A percentile compares a stretch with the other conserved stretches of the same genome.
These are phyloP conservation scores for Cardamine resedifolia DNA, from an alignment of 345 rosid genomes.

Conservation along the genomic window DNA sequence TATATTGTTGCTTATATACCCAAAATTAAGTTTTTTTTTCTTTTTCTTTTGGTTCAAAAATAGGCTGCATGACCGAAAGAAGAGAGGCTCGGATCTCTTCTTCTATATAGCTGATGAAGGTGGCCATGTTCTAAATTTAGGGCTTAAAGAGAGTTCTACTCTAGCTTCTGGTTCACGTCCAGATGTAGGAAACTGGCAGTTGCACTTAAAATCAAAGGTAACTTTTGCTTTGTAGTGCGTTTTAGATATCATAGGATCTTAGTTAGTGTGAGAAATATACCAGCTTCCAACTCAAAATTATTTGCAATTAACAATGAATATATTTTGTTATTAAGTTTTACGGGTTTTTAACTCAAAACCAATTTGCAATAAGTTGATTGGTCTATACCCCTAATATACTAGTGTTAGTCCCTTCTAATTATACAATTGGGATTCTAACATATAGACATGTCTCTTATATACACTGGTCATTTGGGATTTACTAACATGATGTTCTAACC, in stretches of 20 bases:
- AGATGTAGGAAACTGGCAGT: constrained; percentile 81
- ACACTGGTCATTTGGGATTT: no score
- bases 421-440: no score
- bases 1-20: no score
- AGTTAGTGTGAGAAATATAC: not conserved
- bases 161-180: constrained; percentile 71
- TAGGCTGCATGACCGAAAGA: constrained; percentile 45
- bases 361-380: no score
- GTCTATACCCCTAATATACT: no score
- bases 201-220: constrained; percentile 73
- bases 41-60: constrained; percentile 28
- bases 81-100: constrained; percentile 60
- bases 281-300: no score
- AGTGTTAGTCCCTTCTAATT: no score
- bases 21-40: not conserved
- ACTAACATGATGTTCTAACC: not conserved
- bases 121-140: constrained; percentile 55
- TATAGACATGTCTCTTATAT: no score
- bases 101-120: constrained; percentile 89
- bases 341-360: no score
- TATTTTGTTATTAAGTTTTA: no score
- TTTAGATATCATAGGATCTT: not conserved
- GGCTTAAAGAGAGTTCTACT: constrained; percentile 43
- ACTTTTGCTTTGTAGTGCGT: constrained; percentile 3
- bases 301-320: no score